Evolutionary conservation across 2,329 filamentous ascomycete genomes (phyloP).

Genomic region (Phyllosticta ampelicida): DNA sequence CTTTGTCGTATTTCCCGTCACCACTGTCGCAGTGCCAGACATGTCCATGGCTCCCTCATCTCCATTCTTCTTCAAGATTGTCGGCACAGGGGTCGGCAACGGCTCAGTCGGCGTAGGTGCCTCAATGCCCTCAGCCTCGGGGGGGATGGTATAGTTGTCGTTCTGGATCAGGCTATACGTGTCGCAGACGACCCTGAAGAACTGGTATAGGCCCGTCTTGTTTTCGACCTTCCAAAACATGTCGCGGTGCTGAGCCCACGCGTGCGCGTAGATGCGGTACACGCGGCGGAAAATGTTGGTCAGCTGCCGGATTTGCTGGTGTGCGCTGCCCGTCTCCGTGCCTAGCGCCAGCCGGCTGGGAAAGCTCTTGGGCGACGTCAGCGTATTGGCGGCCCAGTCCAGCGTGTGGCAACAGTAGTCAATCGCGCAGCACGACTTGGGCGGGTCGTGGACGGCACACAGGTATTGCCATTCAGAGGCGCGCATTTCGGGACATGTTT

Average conservation of each 20-base stretch:
- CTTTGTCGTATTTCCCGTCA: conserved; percentile 60
- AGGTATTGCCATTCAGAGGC: conserved; percentile 98
- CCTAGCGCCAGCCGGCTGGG: conserved; percentile 66
- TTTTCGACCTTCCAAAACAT: conserved; percentile 93
- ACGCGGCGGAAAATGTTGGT: conserved; percentile 91
- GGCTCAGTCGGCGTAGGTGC: conserved; percentile 15
- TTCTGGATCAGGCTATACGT: conserved; percentile 78
- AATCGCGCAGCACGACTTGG: conserved; percentile 94
- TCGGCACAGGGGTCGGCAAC: conserved; percentile 14
- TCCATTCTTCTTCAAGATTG: conserved; percentile 24
- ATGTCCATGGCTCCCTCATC: conserved; percentile 13
- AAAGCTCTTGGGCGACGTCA: conserved; percentile 92
- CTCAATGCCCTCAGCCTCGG: conserved; percentile 81
- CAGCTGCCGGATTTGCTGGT: conserved; percentile 63
- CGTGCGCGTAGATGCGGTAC: conserved; percentile 95
- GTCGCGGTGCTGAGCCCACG: conserved; percentile 93
- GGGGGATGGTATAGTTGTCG: conserved; percentile 91
- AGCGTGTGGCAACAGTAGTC: conserved; percentile 99
- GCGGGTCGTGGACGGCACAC: conserved; percentile 92
- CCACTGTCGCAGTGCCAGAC: conserved; percentile 37
- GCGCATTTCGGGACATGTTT: conserved; percentile 95
- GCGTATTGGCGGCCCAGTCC: conserved; percentile 91
- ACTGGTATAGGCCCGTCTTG: conserved; percentile 82
- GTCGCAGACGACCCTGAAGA: conserved; percentile 97
- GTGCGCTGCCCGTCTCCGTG: conserved; percentile 25